Percentiles rank a stretch among this genome's conserved stretches.
These are phyloP conservation scores for Mychonastes homosphaera DNA, from an alignment of 139 green algal genomes.

Conservation along the genomic window DNA sequence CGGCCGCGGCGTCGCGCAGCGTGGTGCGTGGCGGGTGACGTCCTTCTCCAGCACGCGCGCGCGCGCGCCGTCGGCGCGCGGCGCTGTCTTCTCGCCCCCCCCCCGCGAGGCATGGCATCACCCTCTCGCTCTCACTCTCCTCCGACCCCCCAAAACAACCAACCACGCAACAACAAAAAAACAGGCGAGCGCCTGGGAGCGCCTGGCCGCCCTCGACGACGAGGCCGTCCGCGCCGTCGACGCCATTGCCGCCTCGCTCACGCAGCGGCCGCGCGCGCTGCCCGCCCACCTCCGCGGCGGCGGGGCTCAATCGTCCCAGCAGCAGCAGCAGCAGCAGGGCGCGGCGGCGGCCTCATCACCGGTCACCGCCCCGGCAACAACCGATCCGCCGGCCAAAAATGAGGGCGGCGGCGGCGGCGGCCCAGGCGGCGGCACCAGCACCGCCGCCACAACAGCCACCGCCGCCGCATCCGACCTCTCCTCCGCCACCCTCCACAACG, in stretches of 20 bases:
- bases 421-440: neutral
- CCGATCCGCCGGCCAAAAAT: constrained; percentile 3
- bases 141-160: too few species aligned
- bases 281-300: too few species aligned
- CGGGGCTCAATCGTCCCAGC: constrained; percentile 34
- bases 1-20: too few species aligned
- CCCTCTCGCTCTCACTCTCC: too few species aligned
- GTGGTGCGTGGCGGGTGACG: too few species aligned
- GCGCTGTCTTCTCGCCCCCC: too few species aligned
- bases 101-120: too few species aligned
- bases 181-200: constrained; percentile 55
- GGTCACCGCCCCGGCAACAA: constrained; percentile 26
- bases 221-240: constrained; percentile 48
- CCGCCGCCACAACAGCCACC: neutral
- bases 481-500: constrained; percentile 56
- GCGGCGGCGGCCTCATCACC: neutral
- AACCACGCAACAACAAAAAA: too few species aligned
- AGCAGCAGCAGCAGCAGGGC: neutral
- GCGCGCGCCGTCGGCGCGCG: too few species aligned
- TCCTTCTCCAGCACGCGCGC: too few species aligned
- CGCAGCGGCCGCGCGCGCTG: constrained; percentile 39
- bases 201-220: constrained; percentile 42
- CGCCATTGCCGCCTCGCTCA: constrained; percentile 32
- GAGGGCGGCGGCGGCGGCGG: constrained; percentile 1
- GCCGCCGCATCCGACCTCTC: constrained; percentile 21